Percentiles rank a stretch among this genome's conserved stretches.
phyloP scores from a whole-genome alignment of 2,329 filamentous ascomycete species.

The Aspergillus caelatus region DNA sequence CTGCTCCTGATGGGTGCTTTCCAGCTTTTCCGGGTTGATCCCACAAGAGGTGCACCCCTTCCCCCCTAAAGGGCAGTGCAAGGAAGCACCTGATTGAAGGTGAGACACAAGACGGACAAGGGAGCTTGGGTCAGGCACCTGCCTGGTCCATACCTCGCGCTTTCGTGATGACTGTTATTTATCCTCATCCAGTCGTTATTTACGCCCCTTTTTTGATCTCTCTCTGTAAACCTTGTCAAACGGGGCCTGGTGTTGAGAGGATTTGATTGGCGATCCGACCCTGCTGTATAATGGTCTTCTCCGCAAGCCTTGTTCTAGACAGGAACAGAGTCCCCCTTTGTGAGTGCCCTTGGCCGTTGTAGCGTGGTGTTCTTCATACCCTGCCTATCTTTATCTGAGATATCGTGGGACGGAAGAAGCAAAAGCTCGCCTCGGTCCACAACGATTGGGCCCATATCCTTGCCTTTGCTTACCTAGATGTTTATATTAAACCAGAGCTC shows the following conservation, averaged over 20 bases:
- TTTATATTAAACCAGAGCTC: constrained; percentile 14
- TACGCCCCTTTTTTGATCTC: constrained; percentile 19
- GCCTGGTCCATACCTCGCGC: constrained; percentile 14
- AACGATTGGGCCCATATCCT: constrained; percentile 16
- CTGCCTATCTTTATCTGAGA: constrained; percentile 12
- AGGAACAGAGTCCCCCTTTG: constrained; percentile 17
- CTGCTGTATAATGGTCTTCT: constrained; percentile 12
- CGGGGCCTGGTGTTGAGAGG: constrained; percentile 14
- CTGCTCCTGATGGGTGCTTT: constrained; percentile 16
- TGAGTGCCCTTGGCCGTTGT: constrained; percentile 15
- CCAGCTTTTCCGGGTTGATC: constrained; percentile 20
- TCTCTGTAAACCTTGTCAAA: constrained; percentile 17
- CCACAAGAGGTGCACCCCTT: constrained; percentile 11
- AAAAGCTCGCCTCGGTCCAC: constrained; percentile 23
- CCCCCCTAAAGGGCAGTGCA: constrained; percentile 2
- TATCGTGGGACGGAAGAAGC: constrained; percentile 14
- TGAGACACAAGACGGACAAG: constrained; percentile 13
- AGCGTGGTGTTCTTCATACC: constrained; percentile 15
- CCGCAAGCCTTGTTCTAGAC: constrained; percentile 17
- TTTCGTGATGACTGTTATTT: constrained; percentile 16
- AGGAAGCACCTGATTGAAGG: constrained; percentile 5
- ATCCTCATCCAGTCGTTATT: constrained; percentile 16
- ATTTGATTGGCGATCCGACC: constrained; percentile 14
- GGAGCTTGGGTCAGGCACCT: constrained; percentile 19
- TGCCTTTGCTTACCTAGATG: constrained; percentile 12